phyloP scores from a whole-genome alignment of 331 rosid genomes.

The Stylosanthes scabra region DNA sequence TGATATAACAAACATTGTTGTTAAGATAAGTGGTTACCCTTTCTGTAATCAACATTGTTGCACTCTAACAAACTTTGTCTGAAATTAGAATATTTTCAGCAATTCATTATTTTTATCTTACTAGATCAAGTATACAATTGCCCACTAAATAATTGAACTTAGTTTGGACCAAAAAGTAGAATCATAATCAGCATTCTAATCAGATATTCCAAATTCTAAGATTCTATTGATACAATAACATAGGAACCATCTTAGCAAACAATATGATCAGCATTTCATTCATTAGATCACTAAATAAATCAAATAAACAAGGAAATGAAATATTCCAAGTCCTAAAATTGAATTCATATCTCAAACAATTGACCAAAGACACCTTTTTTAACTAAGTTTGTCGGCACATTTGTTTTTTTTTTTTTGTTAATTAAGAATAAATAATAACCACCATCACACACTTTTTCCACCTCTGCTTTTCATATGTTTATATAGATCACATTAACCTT shows the following conservation, averaged over 20 bases:
- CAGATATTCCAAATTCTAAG: no score
- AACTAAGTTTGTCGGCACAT: constrained; percentile 24
- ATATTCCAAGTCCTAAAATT: constrained; percentile 16
- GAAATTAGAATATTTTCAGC: not conserved
- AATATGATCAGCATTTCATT: constrained; percentile 26
- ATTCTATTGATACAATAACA: no score
- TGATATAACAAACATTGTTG: constrained; percentile 22
- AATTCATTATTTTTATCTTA: no score
- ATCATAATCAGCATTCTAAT: no score
- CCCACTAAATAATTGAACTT: no score
- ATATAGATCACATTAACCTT: not conserved
- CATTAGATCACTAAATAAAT: not conserved
- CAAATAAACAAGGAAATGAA: constrained; percentile 6
- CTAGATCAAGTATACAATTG: no score
- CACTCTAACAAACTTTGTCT: constrained; percentile 62
- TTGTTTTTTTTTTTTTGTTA: constrained; percentile 9
- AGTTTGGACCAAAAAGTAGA: no score
- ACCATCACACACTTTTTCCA: constrained; percentile 6
- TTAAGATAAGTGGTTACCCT: constrained; percentile 59
- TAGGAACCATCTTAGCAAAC: no score
- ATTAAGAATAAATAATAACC: no score
- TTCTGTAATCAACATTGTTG: constrained; percentile 58
- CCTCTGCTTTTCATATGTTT: no score
- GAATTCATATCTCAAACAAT: not conserved
- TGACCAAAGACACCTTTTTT: not conserved